Evolutionary conservation across 1,284 basidiomycete genomes (phyloP).

Genomic region (Ustilago nuda): DNA sequence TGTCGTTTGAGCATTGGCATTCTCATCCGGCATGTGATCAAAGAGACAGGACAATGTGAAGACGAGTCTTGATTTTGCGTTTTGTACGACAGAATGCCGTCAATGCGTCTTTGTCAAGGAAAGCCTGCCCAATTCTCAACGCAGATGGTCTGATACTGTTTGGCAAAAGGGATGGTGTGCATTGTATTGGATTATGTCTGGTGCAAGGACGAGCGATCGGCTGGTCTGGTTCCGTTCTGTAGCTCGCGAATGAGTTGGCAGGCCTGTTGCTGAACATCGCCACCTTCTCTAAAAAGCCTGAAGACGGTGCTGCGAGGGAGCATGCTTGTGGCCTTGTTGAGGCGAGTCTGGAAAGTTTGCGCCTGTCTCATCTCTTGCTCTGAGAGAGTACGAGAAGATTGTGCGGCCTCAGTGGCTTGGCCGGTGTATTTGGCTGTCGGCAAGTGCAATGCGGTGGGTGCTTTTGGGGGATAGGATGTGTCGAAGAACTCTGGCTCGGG

Average conservation of each 20-base stretch:
- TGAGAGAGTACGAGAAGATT: constrained; percentile 18
- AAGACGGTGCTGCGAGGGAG: constrained; percentile 51
- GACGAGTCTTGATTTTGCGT: too few relatives aligned
- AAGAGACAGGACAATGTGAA: too few relatives aligned
- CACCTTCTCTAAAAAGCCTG: constrained; percentile 43
- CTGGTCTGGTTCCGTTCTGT: constrained; percentile 44
- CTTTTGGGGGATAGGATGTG: constrained; percentile 37
- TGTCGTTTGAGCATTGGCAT: too few relatives aligned
- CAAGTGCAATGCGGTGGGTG: constrained; percentile 25
- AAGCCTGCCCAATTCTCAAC: too few relatives aligned
- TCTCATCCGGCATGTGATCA: too few relatives aligned
- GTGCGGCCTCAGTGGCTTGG: constrained; percentile 5
- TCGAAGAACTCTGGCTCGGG: constrained; percentile 30
- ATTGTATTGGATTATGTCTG: background rate
- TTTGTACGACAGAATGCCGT: too few relatives aligned
- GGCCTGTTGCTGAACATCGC: constrained; percentile 39
- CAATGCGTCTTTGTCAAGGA: too few relatives aligned
- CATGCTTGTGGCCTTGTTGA: constrained; percentile 45
- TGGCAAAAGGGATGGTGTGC: background rate
- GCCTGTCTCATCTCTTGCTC: constrained; percentile 41
- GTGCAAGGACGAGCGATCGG: constrained; percentile 25
- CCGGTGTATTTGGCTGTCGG: constrained; percentile 21
- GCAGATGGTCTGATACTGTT: background rate
- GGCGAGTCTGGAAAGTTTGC: constrained; percentile 40
- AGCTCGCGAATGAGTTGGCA: constrained; percentile 46